Evolutionary conservation across 2,329 filamentous ascomycete genomes (phyloP).

Genomic region (Trichoderma endophyticum): DNA sequence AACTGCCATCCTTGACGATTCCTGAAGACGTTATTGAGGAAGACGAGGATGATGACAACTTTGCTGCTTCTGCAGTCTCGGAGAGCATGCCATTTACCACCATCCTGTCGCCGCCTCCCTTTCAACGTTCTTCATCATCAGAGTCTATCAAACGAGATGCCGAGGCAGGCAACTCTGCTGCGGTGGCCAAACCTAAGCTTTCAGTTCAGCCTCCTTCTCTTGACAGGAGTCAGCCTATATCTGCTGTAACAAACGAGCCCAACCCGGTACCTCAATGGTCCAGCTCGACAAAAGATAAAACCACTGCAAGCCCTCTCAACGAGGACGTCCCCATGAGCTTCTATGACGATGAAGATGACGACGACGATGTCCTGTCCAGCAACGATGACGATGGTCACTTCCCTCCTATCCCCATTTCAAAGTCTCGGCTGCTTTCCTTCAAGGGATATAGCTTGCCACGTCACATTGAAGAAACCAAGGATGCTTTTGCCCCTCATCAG

Average conservation of each 20-base stretch:
- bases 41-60: constrained; percentile 60
- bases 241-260: constrained; percentile 2
- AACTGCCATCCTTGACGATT: constrained; percentile 34
- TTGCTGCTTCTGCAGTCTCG: constrained; percentile 50
- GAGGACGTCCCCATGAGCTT: constrained; percentile 45
- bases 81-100: constrained; percentile 45
- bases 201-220: neutral
- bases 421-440: constrained; percentile 24
- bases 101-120: constrained; percentile 52
- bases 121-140: constrained; percentile 36
- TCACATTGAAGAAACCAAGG: constrained; percentile 25
- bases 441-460: constrained; percentile 48
- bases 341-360: constrained; percentile 43
- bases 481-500: constrained; percentile 22
- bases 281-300: constrained; percentile 23
- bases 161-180: constrained; percentile 18
- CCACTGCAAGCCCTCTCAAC: constrained; percentile 35
- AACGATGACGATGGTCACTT: constrained; percentile 34
- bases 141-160: constrained; percentile 28
- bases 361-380: constrained; percentile 38
- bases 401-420: neutral
- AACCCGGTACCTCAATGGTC: constrained; percentile 24
- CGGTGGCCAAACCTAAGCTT: neutral
- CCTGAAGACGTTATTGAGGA: constrained; percentile 43
- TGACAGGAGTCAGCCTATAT: constrained; percentile 6